phyloP scores from a whole-genome alignment of 208 protist species.

The Balamuthia mandrillaris region DNA sequence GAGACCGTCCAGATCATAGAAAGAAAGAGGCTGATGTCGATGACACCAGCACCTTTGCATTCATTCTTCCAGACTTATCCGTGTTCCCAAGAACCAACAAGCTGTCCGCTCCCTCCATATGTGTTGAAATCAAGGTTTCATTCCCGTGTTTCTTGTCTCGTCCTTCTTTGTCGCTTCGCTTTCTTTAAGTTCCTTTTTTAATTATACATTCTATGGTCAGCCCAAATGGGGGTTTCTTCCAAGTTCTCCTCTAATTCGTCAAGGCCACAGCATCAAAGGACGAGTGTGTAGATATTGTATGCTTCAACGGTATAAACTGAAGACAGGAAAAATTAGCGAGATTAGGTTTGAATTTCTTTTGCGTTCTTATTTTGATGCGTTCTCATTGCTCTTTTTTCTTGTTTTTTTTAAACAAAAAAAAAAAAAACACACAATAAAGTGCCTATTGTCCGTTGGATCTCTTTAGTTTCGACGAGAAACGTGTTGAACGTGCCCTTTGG shows the following conservation, averaged over 20 bases:
- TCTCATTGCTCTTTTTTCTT: not conserved
- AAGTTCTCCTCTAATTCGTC: conserved; percentile 16
- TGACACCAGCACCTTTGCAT: not conserved
- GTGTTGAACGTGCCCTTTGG: not conserved
- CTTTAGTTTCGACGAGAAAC: not conserved
- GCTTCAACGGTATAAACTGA: conserved; percentile 19
- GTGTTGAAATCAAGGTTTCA: conserved; percentile 33
- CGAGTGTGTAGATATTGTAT: conserved; percentile 34
- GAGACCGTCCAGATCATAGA: not conserved
- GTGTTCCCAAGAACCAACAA: not conserved
- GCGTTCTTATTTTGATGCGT: not conserved
- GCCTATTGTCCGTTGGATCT: conserved; percentile 26
- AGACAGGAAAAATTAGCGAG: conserved; percentile 2
- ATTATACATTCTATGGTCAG: not conserved
- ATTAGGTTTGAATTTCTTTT: not conserved
- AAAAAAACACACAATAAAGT: too few species aligned
- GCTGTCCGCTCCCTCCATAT: not conserved
- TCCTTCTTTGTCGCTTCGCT: not conserved
- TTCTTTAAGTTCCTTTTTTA: not conserved
- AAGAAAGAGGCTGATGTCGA: conserved; percentile 7
- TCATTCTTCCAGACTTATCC: conserved; percentile 30
- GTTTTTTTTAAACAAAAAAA: too few species aligned
- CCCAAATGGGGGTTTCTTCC: conserved; percentile 38
- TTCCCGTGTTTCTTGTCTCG: not conserved
- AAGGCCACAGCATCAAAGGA: not conserved